These are phyloP conservation scores for Acrocalymma vagum DNA, from an alignment of 2,329 filamentous ascomycete species.

Conservation along the genomic window DNA sequence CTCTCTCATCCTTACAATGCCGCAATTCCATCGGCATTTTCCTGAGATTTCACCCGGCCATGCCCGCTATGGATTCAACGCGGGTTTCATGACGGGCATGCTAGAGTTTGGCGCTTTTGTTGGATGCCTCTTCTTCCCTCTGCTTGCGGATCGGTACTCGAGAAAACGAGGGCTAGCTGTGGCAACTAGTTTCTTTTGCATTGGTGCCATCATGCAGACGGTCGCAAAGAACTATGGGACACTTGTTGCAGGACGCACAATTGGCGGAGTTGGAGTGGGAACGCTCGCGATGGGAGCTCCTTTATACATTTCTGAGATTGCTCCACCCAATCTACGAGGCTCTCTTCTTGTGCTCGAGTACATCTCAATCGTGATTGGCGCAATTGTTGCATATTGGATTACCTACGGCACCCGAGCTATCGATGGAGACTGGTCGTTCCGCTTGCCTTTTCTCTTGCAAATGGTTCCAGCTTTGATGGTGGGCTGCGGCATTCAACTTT, in stretches of 20 bases:
- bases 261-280: constrained; percentile 58
- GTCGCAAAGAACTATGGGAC: constrained; percentile 56
- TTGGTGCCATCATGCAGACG: constrained; percentile 58
- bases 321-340: constrained; percentile 8
- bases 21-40: constrained; percentile 49
- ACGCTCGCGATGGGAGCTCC: constrained; percentile 28
- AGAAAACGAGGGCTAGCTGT: constrained; percentile 54
- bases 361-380: constrained; percentile 5
- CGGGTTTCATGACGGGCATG: constrained; percentile 25
- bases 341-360: constrained; percentile 8
- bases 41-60: constrained; percentile 40
- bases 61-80: too few relatives aligned
- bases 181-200: constrained; percentile 55
- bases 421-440: constrained; percentile 2
- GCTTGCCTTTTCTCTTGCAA: constrained; percentile 2
- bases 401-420: constrained; percentile 9
- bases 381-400: constrained; percentile 5
- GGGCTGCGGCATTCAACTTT: background rate
- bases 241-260: constrained; percentile 54
- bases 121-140: constrained; percentile 33
- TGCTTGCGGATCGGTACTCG: constrained; percentile 59
- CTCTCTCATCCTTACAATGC: constrained; percentile 55
- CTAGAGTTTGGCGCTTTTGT: constrained; percentile 56
- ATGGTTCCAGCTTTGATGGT: constrained; percentile 2
- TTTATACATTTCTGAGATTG: constrained; percentile 7